Evolutionary conservation across 805 yeast genomes (phyloP).

Genomic region (Clavispora asparagi): DNA sequence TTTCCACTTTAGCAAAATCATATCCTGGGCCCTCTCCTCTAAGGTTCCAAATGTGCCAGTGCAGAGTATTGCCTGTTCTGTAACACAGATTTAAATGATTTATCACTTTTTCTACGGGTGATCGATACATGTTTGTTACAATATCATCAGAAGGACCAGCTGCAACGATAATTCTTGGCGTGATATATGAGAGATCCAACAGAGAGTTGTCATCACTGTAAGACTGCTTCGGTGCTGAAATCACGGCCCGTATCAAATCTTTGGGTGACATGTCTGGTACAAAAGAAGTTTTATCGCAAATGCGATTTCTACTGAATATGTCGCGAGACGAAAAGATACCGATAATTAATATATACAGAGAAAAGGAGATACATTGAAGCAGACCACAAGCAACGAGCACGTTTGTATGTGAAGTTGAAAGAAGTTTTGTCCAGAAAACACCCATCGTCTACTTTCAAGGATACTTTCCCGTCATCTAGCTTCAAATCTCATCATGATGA

Average conservation of each 20-base stretch:
- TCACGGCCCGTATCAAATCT: conserved; percentile 13
- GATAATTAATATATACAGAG: conserved; percentile 1
- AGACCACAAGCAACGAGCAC: background rate
- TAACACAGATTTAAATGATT: conserved; percentile 42
- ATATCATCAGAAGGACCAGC: conserved; percentile 62
- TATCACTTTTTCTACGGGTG: conserved; percentile 30
- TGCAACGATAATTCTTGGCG: conserved; percentile 61
- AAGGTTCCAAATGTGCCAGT: conserved; percentile 75
- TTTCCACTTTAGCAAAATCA: conserved; percentile 1
- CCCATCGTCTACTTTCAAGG: background rate
- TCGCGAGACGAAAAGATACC: background rate
- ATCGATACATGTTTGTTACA: conserved; percentile 45
- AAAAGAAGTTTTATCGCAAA: background rate
- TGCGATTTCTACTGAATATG: background rate
- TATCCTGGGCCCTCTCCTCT: conserved; percentile 50
- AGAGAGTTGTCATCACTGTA: conserved; percentile 18
- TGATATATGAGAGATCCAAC: conserved; percentile 65
- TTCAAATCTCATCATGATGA: background rate
- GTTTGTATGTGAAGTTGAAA: background rate
- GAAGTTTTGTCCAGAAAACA: background rate
- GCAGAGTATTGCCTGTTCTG: conserved; percentile 40
- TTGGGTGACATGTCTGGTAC: conserved; percentile 8
- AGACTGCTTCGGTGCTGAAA: conserved; percentile 20
- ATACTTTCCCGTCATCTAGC: background rate
- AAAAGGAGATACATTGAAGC: background rate